phyloP scores from a whole-genome alignment of 768 basidiomycete species.

The Roridomyces roridus region DNA sequence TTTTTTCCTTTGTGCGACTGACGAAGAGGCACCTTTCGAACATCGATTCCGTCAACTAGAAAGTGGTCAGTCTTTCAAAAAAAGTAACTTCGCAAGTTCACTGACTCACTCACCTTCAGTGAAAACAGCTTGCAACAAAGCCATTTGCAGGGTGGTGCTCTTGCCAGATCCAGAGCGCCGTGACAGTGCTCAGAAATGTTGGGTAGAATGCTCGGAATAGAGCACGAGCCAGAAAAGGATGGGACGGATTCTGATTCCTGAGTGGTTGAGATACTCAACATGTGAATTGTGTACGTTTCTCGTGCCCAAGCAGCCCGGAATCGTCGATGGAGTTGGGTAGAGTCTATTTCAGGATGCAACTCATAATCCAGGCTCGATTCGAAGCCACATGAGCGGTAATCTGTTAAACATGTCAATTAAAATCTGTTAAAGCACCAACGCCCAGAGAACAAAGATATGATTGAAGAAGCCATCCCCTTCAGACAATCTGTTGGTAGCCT shows the following conservation, averaged over 20 bases:
- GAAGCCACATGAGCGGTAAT: conserved; percentile 18
- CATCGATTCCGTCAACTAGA: conserved; percentile 46
- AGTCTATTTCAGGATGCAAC: conserved; percentile 16
- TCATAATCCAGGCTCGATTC: conserved; percentile 1
- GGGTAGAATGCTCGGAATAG: conserved; percentile 18
- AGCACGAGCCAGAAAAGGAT: conserved; percentile 11
- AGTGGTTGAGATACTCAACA: too few relatives aligned
- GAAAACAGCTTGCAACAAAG: conserved; percentile 50
- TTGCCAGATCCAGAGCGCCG: conserved; percentile 14
- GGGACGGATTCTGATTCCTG: conserved; percentile 8
- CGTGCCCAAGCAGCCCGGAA: conserved; percentile 18
- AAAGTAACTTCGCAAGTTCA: neutral
- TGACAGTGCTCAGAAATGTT: conserved; percentile 15
- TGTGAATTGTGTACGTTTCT: conserved; percentile 9
- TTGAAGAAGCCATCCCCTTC: conserved; percentile 17
- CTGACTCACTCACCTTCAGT: conserved; percentile 47
- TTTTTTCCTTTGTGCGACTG: conserved; percentile 39
- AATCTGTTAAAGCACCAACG: too few relatives aligned
- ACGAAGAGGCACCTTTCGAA: conserved; percentile 54
- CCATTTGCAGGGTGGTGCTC: conserved; percentile 48
- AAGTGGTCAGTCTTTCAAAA: neutral
- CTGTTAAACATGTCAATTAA: too few relatives aligned
- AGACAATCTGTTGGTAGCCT: neutral
- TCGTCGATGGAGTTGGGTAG: conserved; percentile 11
- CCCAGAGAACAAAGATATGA: conserved; percentile 20